phyloP scores from a whole-genome alignment of 1,284 basidiomycete species.

The Cutaneotrichosporon sp. region DNA sequence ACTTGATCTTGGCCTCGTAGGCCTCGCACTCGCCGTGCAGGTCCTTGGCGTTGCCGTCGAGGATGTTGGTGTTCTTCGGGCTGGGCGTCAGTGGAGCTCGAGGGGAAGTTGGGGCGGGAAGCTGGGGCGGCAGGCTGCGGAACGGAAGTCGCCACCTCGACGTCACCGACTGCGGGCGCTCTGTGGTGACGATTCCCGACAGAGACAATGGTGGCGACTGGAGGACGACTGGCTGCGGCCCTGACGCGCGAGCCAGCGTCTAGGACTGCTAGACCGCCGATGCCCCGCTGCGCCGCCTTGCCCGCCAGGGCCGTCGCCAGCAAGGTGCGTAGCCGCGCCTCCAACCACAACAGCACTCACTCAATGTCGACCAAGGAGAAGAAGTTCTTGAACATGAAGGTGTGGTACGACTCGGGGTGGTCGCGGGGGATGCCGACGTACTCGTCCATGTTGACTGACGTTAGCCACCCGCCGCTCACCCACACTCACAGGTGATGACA shows the following conservation, averaged over 20 bases:
- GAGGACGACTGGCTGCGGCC: no score
- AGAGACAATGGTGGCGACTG: background rate
- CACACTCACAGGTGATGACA: conserved; percentile 33
- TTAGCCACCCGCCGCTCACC: background rate
- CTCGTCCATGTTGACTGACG: conserved; percentile 61
- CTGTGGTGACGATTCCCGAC: background rate
- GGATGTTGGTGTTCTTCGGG: conserved; percentile 65
- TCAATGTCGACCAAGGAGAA: conserved; percentile 49
- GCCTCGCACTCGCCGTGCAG: conserved; percentile 77
- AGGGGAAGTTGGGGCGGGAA: no score
- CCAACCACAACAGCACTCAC: conserved; percentile 30
- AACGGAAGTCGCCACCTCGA: no score
- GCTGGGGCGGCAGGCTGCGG: background rate
- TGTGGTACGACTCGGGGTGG: conserved; percentile 83
- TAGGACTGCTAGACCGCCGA: no score
- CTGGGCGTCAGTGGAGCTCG: conserved; percentile 17
- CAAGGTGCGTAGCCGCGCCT: no score
- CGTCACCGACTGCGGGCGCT: no score
- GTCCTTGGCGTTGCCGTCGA: conserved; percentile 77
- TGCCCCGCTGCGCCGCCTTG: no score
- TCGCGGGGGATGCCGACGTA: conserved; percentile 79
- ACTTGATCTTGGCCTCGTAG: conserved; percentile 77
- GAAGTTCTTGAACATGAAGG: conserved; percentile 70
- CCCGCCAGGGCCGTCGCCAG: no score
- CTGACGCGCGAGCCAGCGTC: no score